Base-by-base conservation (phyloP, 169 alveolate genomes). In the Theileria annulata region DNA sequence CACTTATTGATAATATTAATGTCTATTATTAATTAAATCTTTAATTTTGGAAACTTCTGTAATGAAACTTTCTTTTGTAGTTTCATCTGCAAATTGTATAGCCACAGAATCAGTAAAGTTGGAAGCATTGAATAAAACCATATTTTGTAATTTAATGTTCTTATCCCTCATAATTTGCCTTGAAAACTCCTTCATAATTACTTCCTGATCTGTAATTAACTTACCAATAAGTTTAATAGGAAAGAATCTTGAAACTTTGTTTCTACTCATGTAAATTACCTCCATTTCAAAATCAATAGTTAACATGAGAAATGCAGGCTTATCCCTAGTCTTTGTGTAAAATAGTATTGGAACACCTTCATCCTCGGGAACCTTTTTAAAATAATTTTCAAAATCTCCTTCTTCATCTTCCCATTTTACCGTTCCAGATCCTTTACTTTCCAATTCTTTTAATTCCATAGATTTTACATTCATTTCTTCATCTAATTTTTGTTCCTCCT, bases 71-170 rank as follows among this genome's bases (percentile, higher is more conserved):
- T 49, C 79, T 37, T 77, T 84, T 47, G 37, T 47, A 27, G 66
- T 64, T 12, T 66, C 73, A 59, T 84, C 74, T 31, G 86, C 78
- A 69, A 84, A 84, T 67, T 84, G 87, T 19, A 84, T 71, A 66
- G 87, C 90, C 35, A 84, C 83, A 31, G 87, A 71, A 74, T 84
- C 83, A 3, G 86, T 76, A 49, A 77, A 84, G 78, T 84, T 84
- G 1, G 87, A 73, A 8, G 90, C 90, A 37, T 70, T 82, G 37
- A 82, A 23, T 54, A 78, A 23, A 19, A 84, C 67, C 68, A 73
- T 84, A 51, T 68, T 37, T 23, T 69, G 56, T 0, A 69, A 47
- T 28, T 49, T 68, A 31, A 49, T 76, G 13, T 19, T 69, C 12
- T 15, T 33, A 49, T 84, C 87, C 33, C 25, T 62, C 19, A 70